phyloP scores from a whole-genome alignment of 108 stramenopile species.

The Cyclotella baltica region DNA sequence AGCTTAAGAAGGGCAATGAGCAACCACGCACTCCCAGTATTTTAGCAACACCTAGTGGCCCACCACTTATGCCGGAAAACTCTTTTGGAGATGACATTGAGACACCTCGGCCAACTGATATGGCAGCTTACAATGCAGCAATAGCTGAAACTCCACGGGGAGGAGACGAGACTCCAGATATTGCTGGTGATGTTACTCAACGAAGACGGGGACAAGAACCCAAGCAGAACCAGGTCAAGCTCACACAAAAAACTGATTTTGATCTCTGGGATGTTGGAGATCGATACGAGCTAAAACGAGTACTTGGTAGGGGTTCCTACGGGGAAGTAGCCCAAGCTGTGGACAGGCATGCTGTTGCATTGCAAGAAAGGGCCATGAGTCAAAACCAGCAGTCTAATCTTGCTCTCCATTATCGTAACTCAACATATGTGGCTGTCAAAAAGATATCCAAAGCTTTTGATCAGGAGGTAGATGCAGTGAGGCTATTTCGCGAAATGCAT shows the following conservation, averaged over 20 bases:
- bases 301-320: conserved; percentile 95
- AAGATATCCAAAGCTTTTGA: conserved; percentile 94
- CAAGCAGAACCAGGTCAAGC: conserved; percentile 14
- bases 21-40: conserved; percentile 3
- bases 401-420: conserved; percentile 31
- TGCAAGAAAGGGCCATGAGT: conserved; percentile 13
- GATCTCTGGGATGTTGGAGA: conserved; percentile 92
- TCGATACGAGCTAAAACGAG: conserved; percentile 85
- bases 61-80: conserved; percentile 23
- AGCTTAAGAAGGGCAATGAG: background rate
- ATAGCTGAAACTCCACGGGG: conserved; percentile 32
- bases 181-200: conserved; percentile 34
- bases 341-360: conserved; percentile 59
- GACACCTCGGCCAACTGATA: conserved; percentile 22
- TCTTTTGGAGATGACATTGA: conserved; percentile 19
- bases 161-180: conserved; percentile 22
- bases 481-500: conserved; percentile 94
- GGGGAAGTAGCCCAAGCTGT: conserved; percentile 97
- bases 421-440: conserved; percentile 93
- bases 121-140: conserved; percentile 2
- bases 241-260: conserved; percentile 59
- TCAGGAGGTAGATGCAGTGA: conserved; percentile 90
- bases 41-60: background rate
- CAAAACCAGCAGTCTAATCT: conserved; percentile 13
- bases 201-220: conserved; percentile 28